Conservation (phyloP, 2,329 filamentous ascomycete genomes). For the Anisogramma anomala region DNA sequence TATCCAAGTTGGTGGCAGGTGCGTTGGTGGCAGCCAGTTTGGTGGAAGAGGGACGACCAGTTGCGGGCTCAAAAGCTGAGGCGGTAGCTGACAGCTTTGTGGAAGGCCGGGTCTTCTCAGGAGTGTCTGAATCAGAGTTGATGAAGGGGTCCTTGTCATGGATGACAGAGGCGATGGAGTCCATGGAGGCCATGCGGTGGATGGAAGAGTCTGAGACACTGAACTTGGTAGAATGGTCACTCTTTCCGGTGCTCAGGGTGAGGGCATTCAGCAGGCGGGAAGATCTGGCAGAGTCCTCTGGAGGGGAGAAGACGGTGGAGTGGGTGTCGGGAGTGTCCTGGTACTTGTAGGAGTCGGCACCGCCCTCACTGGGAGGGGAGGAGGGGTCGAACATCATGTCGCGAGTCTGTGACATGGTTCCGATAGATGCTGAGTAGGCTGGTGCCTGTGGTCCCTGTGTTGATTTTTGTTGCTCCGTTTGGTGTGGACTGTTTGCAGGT, state of each 20-base stretch:
- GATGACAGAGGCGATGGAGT: constrained; percentile 18
- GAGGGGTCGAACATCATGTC: constrained; percentile 32
- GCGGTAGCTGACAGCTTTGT: constrained; percentile 53
- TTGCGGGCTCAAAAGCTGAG: constrained; percentile 34
- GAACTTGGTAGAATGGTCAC: constrained; percentile 18
- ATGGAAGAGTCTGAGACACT: not conserved
- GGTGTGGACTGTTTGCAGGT: not conserved
- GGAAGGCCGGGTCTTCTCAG: constrained; percentile 22
- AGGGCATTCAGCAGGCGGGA: constrained; percentile 26
- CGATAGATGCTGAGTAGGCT: not conserved
- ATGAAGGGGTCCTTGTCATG: constrained; percentile 45
- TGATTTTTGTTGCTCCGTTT: not conserved
- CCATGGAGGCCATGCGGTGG: constrained; percentile 11
- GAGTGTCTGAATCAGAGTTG: constrained; percentile 27
- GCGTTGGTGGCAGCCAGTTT: constrained; percentile 17
- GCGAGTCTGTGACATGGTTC: constrained; percentile 29
- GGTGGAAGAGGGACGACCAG: constrained; percentile 32
- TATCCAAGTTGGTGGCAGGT: constrained; percentile 10
- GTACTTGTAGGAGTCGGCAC: constrained; percentile 42
- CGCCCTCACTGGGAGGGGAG: constrained; percentile 42
- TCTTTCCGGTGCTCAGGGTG: constrained; percentile 21
- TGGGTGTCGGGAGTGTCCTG: constrained; percentile 53
- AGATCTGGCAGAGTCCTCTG: constrained; percentile 38
- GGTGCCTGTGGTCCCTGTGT: no score
- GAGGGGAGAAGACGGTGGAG: constrained; percentile 52